These are phyloP conservation scores for Hymenoscyphus infarciens DNA, from an alignment of 2,329 filamentous ascomycete species.

Conservation along the genomic window DNA sequence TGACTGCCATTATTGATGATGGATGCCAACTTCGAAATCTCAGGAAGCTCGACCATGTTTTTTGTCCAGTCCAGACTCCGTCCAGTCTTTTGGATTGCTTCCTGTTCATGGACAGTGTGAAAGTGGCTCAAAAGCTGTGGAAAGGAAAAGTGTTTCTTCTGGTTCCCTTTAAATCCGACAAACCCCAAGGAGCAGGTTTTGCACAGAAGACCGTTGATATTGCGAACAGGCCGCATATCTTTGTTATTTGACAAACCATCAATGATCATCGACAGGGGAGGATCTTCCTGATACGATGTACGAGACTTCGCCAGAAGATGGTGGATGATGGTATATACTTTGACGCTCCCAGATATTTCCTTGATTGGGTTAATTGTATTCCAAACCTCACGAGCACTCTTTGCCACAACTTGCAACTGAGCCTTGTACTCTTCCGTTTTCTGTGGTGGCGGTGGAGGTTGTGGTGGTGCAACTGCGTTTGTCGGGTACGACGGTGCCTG, in stretches of 20 bases:
- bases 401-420: slow-evolving; percentile 51
- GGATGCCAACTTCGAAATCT: slow-evolving; percentile 45
- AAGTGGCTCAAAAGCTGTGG: slow-evolving; percentile 59
- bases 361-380: slow-evolving; percentile 55
- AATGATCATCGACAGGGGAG: slow-evolving; percentile 55
- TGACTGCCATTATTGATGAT: slow-evolving; percentile 49
- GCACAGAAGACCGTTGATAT: slow-evolving; percentile 52
- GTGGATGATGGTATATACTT: slow-evolving; percentile 61
- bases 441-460: slow-evolving; percentile 20
- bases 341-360: slow-evolving; percentile 58
- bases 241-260: slow-evolving; percentile 55
- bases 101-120: slow-evolving; percentile 39
- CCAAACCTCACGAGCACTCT: slow-evolving; percentile 60
- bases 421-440: slow-evolving; percentile 43
- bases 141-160: slow-evolving; percentile 49
- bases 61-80: slow-evolving; percentile 50
- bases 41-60: slow-evolving; percentile 57
- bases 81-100: slow-evolving; percentile 28
- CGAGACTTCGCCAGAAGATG: slow-evolving; percentile 58
- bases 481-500: slow-evolving; percentile 29
- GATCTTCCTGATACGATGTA: slow-evolving; percentile 53
- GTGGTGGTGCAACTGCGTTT: slow-evolving; percentile 25
- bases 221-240: slow-evolving; percentile 54
- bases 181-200: slow-evolving; percentile 47
- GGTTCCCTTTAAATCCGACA: slow-evolving; percentile 27